Conservation (phyloP, 768 basidiomycete genomes). For the Leccinum barrowsii region DNA sequence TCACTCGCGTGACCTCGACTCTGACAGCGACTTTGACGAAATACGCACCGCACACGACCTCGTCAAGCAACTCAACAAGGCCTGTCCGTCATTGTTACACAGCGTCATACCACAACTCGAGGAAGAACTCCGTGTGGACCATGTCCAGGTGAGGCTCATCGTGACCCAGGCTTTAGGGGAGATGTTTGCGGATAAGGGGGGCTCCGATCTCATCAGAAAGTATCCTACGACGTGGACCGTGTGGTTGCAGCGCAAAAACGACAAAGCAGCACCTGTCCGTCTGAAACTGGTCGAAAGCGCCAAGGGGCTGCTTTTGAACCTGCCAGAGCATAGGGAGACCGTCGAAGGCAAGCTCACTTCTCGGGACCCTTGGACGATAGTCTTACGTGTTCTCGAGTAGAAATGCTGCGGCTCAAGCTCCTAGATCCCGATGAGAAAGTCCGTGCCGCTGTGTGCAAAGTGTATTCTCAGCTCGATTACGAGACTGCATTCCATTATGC, state of each 20-base stretch:
- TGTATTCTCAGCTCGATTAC: constrained; percentile 83
- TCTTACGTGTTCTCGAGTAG: constrained; percentile 33
- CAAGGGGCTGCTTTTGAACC: constrained; percentile 54
- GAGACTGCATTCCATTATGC: constrained; percentile 87
- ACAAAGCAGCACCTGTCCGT: constrained; percentile 68
- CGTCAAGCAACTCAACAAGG: constrained; percentile 75
- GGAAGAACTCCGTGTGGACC: constrained; percentile 80
- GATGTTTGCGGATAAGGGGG: constrained; percentile 82
- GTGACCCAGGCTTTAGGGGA: constrained; percentile 86
- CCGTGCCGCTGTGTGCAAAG: constrained; percentile 76
- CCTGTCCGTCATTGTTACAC: constrained; percentile 77
- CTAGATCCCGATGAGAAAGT: constrained; percentile 91
- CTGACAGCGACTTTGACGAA: constrained; percentile 56
- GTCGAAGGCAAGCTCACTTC: constrained; percentile 62
- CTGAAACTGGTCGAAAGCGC: constrained; percentile 74
- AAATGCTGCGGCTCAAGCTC: constrained; percentile 60
- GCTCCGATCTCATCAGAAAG: constrained; percentile 69
- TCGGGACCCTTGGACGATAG: not conserved
- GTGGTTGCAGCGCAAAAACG: constrained; percentile 78
- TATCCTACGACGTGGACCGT: constrained; percentile 83
- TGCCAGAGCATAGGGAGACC: constrained; percentile 62
- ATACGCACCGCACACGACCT: constrained; percentile 79
- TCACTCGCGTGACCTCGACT: constrained; percentile 51
- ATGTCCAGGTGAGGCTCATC: constrained; percentile 64
- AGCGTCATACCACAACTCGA: constrained; percentile 93